phyloP scores from a whole-genome alignment of 306 rosid species.

The Parietaria judaica region DNA sequence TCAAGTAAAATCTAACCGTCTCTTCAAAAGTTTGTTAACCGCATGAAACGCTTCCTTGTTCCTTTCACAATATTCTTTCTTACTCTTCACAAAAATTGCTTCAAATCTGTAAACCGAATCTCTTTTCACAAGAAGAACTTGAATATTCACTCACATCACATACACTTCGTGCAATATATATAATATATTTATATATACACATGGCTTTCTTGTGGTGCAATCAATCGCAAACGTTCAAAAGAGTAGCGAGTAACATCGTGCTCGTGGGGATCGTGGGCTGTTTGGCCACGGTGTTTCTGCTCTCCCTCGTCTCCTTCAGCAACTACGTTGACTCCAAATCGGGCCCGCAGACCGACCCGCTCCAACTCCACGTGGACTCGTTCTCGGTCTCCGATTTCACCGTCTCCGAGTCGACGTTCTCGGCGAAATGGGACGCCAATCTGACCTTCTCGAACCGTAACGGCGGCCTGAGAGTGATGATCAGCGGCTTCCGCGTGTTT shows the following conservation, averaged over 20 bases:
- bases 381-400: conserved; percentile 14
- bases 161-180: no score
- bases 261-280: conserved; percentile 15
- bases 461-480: conserved; percentile 28
- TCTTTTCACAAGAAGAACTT: no score
- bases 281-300: conserved; percentile 11
- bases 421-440: conserved; percentile 24
- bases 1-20: no score
- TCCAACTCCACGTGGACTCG: conserved; percentile 16
- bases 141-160: no score
- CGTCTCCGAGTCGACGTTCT: conserved; percentile 14
- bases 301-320: conserved; percentile 17
- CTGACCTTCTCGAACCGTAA: conserved; percentile 26
- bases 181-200: no score
- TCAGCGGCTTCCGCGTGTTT: conserved; percentile 19
- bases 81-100: no score
- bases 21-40: no score
- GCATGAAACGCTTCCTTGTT: no score
- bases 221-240: conserved; percentile 5
- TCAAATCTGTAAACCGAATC: no score
- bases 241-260: conserved; percentile 10
- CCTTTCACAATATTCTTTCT: no score
- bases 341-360: conserved; percentile 27
- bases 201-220: conserved; percentile 24
- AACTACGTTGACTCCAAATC: conserved; percentile 28